Evolutionary conservation across 2,329 filamentous ascomycete genomes (phyloP), one percentile per base, ranked within the genome.

Genomic region (Malbranchea zuffiana): DNA sequence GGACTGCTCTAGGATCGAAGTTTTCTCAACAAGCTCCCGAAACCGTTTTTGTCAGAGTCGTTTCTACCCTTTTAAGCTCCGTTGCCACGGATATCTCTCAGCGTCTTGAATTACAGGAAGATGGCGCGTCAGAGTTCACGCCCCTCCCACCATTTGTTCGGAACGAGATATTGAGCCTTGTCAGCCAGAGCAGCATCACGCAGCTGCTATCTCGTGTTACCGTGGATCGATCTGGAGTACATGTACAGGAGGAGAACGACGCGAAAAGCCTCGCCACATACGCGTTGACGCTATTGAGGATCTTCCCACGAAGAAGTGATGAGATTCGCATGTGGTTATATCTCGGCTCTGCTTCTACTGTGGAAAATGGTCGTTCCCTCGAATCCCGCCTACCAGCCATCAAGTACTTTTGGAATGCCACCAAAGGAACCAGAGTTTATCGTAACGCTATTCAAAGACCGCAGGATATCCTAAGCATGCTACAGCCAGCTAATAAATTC

Each of bases 241-340:
- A 52, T 48, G 44, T 60, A 46, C 52, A 63, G 51, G 50, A 66
- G 15, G 62, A 63, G 5, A 65, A 72, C 40, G 74, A 82, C 52
- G 79, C 82, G 2, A 81, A 80, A 47, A 65, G 84, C 8, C 66
- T 94, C 25, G 85, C 88, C 8, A 84, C 81, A 18, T 96, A 94
- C 53, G 84, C 86, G 2, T 67, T 96, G 25, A 87, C 83, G 0
- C 64, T 98, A 3, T 66, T 96, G 3, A 75, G 82, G 41, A 87
- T 86, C 49, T 96, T 96, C 47, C 86, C 88, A 6, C 66, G 70
- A 5, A 72, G 76, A 41, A 79, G 78, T 3, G 87, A 95, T 51
- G 86, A 95, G 41, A 92, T 95, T 42, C 80, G 87, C 15, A 93
- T 96, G 84, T 88, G 85, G 63, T 67, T 96, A 1, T 96, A 90